Conservation (phyloP, 73 alveolate genomes). For the Urostyla sp. region DNA sequence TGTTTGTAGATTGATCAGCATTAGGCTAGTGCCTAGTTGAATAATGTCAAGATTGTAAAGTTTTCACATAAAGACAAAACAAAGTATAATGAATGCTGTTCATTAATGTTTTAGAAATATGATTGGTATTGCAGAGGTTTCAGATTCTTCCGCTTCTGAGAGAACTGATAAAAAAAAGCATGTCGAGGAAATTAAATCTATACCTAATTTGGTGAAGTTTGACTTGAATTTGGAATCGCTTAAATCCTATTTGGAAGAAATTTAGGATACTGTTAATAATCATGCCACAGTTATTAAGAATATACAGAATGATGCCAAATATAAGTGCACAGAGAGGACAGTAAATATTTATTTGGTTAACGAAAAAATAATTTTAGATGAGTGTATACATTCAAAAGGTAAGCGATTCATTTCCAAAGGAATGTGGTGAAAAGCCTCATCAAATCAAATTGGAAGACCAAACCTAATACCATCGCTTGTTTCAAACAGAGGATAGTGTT, state of each 20-base stretch:
- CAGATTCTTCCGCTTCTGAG: background rate
- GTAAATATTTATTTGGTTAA: background rate
- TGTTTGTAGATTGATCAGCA: too few species aligned
- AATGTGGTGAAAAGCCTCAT: constrained; percentile 76
- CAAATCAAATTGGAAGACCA: constrained; percentile 53
- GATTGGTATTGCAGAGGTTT: background rate
- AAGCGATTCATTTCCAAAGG: constrained; percentile 63
- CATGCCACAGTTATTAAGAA: constrained; percentile 18
- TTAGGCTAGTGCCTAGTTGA: too few species aligned
- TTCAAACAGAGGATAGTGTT: constrained; percentile 34
- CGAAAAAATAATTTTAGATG: background rate
- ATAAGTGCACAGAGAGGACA: constrained; percentile 13
- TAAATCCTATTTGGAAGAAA: constrained; percentile 25
- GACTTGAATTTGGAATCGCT: constrained; percentile 35
- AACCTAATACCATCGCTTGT: background rate
- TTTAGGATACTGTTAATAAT: constrained; percentile 42
- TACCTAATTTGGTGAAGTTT: constrained; percentile 28
- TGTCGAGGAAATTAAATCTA: too few species aligned
- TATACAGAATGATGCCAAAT: constrained; percentile 16
- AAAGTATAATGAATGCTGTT: too few species aligned
- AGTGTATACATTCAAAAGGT: constrained; percentile 42
- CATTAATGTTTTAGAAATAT: too few species aligned
- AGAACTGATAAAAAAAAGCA: too few species aligned
- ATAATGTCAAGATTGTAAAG: too few species aligned
- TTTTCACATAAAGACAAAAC: too few species aligned